Percentiles rank a stretch among this genome's conserved stretches.
Conservation (phyloP, 2,329 filamentous ascomycete genomes). For the Dothidotthia symphoricarpi region DNA sequence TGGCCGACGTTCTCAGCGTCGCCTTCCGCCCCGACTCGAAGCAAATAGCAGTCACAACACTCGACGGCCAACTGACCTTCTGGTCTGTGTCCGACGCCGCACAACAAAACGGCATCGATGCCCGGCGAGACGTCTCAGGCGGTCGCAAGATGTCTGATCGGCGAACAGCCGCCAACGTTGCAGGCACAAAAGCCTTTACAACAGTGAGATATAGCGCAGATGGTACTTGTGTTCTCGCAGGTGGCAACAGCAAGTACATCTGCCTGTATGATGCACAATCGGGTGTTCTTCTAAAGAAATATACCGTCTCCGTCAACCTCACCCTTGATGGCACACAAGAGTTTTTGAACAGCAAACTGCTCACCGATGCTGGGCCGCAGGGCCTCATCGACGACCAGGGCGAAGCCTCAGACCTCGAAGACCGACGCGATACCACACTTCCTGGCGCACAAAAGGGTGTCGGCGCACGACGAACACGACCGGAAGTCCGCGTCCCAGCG, state of each 20-base stretch:
- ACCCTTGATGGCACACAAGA: constrained; percentile 94
- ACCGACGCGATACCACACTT: constrained; percentile 73
- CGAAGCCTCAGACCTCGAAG: constrained; percentile 85
- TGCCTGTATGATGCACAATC: constrained; percentile 95
- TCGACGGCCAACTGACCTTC: constrained; percentile 92
- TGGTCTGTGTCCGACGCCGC: constrained; percentile 88
- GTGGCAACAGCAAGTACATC: constrained; percentile 97
- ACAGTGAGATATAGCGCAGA: constrained; percentile 90
- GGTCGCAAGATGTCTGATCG: constrained; percentile 86
- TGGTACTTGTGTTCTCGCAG: constrained; percentile 84
- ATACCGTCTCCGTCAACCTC: constrained; percentile 92
- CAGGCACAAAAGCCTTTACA: constrained; percentile 86
- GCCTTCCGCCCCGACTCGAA: constrained; percentile 86
- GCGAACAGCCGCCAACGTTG: constrained; percentile 83
- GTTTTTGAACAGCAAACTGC: constrained; percentile 85
- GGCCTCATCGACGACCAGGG: constrained; percentile 85
- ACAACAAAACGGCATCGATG: constrained; percentile 83
- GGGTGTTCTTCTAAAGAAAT: constrained; percentile 89
- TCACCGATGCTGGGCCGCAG: constrained; percentile 85
- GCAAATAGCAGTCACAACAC: constrained; percentile 85
- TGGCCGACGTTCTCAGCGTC: constrained; percentile 85
- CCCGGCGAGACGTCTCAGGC: constrained; percentile 86
- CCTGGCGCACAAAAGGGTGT: constrained; percentile 88
- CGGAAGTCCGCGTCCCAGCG: constrained; percentile 80
- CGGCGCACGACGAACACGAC: constrained; percentile 72